Evolutionary conservation across 192 early-diverging fungal species (phyloP), one percentile per base, ranked within the genome.

Genomic region (Backusella tarrabulga): DNA sequence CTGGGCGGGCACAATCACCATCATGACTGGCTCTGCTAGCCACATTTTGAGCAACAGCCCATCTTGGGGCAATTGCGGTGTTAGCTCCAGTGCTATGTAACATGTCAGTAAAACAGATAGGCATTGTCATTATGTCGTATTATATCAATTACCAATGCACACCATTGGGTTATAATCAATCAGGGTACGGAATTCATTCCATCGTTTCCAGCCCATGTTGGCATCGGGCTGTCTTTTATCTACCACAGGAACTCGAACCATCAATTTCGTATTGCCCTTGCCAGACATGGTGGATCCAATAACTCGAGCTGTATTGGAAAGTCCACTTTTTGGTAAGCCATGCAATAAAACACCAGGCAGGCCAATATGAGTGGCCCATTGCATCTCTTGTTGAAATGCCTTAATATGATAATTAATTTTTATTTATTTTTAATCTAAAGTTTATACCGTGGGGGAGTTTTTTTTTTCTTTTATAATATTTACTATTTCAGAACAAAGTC

Each of bases 11-110:
- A 99, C 52, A 44, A 96, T 87, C 4, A 98, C 84, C 1, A 87
- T 80, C 72, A 90, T 88, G 21, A 99, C 84, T 0, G 98, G 98
- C 76, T 99, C 97, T 2, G 96, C 92, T 15, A 90, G 79, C 98
- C 98, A 99, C 63, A 84, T 85, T 12, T 87, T 83, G 14, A 90
- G 36, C 32, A 85, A 78, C 9, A 83, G 38, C 34, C 78, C 67
- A 15, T 83, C 82, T 23, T 83, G 79, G 9, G 89, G 90, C 19
- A 92, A 76, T 4, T 91, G 76, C 0, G 85, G 75, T 0, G 83
- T 80, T 5, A 91, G 32, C 68, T 91, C 86, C 70, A 97, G 79
- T 15, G 92, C 93, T 72, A 88, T 71, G 44, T 12, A 11, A 34
- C 26, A 17, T 26, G 42, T 35, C 35, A 17, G 23, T 5, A 41